Evolutionary conservation across 306 rosid genomes (phyloP).

Genomic region (Pachyrhizus erosus): DNA sequence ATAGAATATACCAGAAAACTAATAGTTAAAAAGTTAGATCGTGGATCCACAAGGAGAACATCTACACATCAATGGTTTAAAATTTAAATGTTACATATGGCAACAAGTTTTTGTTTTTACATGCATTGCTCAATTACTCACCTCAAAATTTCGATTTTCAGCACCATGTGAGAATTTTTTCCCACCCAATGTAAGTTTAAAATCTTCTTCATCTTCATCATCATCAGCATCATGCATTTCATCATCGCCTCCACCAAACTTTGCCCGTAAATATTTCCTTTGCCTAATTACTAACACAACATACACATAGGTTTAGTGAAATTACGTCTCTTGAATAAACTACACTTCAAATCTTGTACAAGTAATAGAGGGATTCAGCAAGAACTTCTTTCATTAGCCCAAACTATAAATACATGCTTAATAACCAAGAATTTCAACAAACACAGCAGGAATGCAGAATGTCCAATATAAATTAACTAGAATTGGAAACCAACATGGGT

Average conservation of each 20-base stretch:
- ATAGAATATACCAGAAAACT: slow-evolving; percentile 22
- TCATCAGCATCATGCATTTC: slow-evolving; percentile 58
- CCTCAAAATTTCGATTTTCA: slow-evolving; percentile 87
- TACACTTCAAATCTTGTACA: slow-evolving; percentile 23
- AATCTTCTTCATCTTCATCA: slow-evolving; percentile 66
- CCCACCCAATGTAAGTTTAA: slow-evolving; percentile 52
- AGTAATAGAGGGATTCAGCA: neutral
- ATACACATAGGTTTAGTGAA: slow-evolving; percentile 33
- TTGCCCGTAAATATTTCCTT: slow-evolving; percentile 57
- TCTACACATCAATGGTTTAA: neutral
- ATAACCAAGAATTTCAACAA: slow-evolving; percentile 26
- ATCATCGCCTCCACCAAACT: slow-evolving; percentile 77
- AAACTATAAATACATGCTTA: neutral
- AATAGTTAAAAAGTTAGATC: neutral
- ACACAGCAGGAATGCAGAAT: neutral
- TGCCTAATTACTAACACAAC: slow-evolving; percentile 65
- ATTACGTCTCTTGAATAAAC: slow-evolving; percentile 4
- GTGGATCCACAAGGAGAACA: neutral
- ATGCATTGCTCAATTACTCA: slow-evolving; percentile 42
- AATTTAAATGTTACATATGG: neutral
- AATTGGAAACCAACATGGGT: neutral
- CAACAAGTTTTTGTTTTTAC: neutral
- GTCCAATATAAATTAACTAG: neutral
- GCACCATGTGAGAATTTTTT: slow-evolving; percentile 59
- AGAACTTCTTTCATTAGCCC: neutral